Evolutionary conservation across 768 basidiomycete species (phyloP), one percentile per base, ranked within the genome.

Genomic region (Suillus decipiens): DNA sequence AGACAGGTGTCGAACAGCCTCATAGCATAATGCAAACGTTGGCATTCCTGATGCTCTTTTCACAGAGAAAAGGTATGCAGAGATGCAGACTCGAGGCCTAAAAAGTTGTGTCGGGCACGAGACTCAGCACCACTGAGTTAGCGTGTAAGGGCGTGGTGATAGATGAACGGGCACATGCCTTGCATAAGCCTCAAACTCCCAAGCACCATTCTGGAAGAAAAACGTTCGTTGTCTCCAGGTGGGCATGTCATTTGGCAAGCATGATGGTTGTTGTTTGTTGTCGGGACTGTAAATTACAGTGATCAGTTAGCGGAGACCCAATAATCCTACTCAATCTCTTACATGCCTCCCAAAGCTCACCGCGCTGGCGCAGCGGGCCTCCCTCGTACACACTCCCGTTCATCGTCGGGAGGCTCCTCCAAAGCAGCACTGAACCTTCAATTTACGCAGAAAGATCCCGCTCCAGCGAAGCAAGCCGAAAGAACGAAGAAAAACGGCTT

Each of bases 371-470:
- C 79, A 59, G 73, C 84, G 41, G 79, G 77, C 60, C 79, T 80
- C 50, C 77, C 82, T 64, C 87, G 87, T 69, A 77, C 85, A 3
- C 88, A 90, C 69, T 86, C 89, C 31, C 84, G 88, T 67, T 80
- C 83, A 22, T 84, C 86, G 57, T 90, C 89, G 4, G 72, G 74
- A 5, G 76, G 79, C 28, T 80, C 82, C 41, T 83, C 86, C 19
- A 88, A 84, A 71, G 74, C 87, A 19, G 82, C 80, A 19, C 68
- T 84, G 58, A 89, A 84, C 69, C 80, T 90, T 15, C 88, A 89
- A 51, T 80, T 90, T 63, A 90, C 90, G 0, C 86, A 88, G 77
- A 89, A 87, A 67, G 89, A 89, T 33, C 69, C 76, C 28, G 70
- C 69, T 4, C 73, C 73, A 8, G 75, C 74, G 61, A 81, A 80